These are phyloP conservation scores for Pulveroboletus sp. DNA, from an alignment of 768 basidiomycete species.

Conservation along the genomic window DNA sequence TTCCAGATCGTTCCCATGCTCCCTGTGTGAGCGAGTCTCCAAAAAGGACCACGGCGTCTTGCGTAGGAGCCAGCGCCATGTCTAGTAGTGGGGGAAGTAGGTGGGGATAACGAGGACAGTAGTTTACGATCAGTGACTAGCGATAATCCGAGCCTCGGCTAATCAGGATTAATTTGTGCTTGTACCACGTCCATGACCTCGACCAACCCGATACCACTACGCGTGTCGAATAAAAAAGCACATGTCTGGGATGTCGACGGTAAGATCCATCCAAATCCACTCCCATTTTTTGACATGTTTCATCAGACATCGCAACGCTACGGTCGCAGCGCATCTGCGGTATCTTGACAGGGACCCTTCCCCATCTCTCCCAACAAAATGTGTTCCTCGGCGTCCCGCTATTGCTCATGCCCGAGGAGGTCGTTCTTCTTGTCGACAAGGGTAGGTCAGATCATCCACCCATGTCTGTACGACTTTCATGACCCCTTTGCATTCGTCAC, in stretches of 20 bases:
- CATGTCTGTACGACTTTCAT: too few relatives aligned
- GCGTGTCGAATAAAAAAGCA: conserved; percentile 74
- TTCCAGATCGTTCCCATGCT: conserved; percentile 57
- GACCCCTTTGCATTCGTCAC: too few relatives aligned
- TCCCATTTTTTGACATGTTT: conserved; percentile 1
- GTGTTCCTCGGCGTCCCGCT: conserved; percentile 93
- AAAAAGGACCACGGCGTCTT: conserved; percentile 71
- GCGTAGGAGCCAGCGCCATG: conserved; percentile 53
- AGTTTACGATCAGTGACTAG: neutral
- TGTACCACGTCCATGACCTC: conserved; percentile 9
- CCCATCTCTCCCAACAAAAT: conserved; percentile 95
- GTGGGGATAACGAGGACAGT: too few relatives aligned
- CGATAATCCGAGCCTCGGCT: neutral
- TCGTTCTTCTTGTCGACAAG: conserved; percentile 79
- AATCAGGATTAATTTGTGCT: neutral
- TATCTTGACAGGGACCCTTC: conserved; percentile 84
- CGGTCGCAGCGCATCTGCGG: conserved; percentile 83
- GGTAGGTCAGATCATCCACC: conserved; percentile 40
- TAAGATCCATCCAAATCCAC: conserved; percentile 27
- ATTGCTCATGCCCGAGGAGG: conserved; percentile 88
- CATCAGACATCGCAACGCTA: conserved; percentile 72
- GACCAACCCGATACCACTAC: conserved; percentile 47
- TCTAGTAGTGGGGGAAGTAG: too few relatives aligned
- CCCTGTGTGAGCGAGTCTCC: conserved; percentile 83
- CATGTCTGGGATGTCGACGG: conserved; percentile 91